Percentiles rank a stretch among this genome's conserved stretches.
These are phyloP conservation scores for Circinella minor DNA, from an alignment of 371 early-diverging fungal genomes.

Conservation along the genomic window DNA sequence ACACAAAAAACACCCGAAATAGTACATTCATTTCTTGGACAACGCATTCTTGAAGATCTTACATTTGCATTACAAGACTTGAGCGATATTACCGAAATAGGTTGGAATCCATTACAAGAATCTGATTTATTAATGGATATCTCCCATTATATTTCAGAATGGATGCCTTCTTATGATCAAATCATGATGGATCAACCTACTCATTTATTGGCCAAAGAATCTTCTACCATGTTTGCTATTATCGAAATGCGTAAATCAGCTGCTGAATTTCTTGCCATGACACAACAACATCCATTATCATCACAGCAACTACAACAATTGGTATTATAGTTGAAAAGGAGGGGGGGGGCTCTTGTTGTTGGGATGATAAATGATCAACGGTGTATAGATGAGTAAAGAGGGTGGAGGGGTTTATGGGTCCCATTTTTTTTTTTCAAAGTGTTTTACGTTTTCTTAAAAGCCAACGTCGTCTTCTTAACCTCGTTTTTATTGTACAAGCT, in stretches of 20 bases:
- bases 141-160: slow-evolving; percentile 22
- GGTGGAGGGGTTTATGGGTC: no score
- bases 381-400: no score
- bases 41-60: slow-evolving; percentile 3
- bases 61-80: slow-evolving; percentile 15
- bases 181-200: slow-evolving; percentile 14
- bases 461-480: slow-evolving; percentile 1
- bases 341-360: no score
- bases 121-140: slow-evolving; percentile 9
- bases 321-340: not conserved
- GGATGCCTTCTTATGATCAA: slow-evolving; percentile 25
- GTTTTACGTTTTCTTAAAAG: not conserved
- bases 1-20: slow-evolving; percentile 9
- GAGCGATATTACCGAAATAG: slow-evolving; percentile 16
- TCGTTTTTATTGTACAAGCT: not conserved
- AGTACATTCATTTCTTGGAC: slow-evolving; percentile 3
- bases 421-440: not conserved
- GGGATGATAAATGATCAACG: no score
- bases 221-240: slow-evolving; percentile 27
- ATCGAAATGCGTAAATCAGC: slow-evolving; percentile 21
- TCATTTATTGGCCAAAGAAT: slow-evolving; percentile 24
- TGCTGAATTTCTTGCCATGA: not conserved
- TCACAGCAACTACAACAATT: not conserved
- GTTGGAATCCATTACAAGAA: slow-evolving; percentile 19
- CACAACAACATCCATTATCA: not conserved